A percentile compares a stretch with the other conserved stretches of the same genome.
Conservation (phyloP, 2,329 filamentous ascomycete species). For the Stachybotrys elegans region DNA sequence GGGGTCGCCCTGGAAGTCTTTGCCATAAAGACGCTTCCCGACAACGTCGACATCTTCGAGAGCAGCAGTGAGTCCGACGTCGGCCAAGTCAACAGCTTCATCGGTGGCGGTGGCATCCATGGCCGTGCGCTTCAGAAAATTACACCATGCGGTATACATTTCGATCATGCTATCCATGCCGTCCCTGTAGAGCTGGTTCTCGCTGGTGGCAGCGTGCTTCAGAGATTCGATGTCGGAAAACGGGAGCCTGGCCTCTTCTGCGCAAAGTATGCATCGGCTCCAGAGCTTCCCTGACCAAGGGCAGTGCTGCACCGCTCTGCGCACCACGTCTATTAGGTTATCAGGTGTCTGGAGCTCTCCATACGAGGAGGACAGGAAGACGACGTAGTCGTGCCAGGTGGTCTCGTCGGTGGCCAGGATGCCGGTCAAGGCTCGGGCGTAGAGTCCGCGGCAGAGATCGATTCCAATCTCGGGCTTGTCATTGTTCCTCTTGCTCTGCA, state of each 20-base stretch:
- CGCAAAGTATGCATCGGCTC: constrained; percentile 81
- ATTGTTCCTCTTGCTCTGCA: constrained; percentile 47
- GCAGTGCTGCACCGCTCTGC: constrained; percentile 82
- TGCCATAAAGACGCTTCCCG: constrained; percentile 68
- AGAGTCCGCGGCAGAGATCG: constrained; percentile 60
- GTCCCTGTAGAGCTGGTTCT: constrained; percentile 75
- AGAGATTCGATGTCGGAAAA: constrained; percentile 82
- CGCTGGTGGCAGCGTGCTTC: constrained; percentile 87
- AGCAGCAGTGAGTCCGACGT: constrained; percentile 81
- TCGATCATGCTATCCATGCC: constrained; percentile 86
- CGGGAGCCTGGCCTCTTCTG: constrained; percentile 70
- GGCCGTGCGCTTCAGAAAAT: constrained; percentile 81
- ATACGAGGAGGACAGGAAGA: constrained; percentile 58
- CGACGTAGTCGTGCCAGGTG: constrained; percentile 79
- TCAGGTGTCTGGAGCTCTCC: constrained; percentile 31
- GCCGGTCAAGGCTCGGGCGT: constrained; percentile 67
- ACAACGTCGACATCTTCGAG: constrained; percentile 81
- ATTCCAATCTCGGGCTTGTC: constrained; percentile 38
- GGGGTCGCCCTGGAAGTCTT: constrained; percentile 77
- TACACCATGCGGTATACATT: constrained; percentile 92
- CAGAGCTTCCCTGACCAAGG: constrained; percentile 90
- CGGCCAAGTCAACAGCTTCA: constrained; percentile 82
- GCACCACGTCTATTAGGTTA: constrained; percentile 62
- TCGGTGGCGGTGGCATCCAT: constrained; percentile 69
- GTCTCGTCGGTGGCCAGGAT: constrained; percentile 68